These are phyloP conservation scores for Tagetes patula DNA, from an alignment of 129 eudicot genomes.

Conservation along the genomic window DNA sequence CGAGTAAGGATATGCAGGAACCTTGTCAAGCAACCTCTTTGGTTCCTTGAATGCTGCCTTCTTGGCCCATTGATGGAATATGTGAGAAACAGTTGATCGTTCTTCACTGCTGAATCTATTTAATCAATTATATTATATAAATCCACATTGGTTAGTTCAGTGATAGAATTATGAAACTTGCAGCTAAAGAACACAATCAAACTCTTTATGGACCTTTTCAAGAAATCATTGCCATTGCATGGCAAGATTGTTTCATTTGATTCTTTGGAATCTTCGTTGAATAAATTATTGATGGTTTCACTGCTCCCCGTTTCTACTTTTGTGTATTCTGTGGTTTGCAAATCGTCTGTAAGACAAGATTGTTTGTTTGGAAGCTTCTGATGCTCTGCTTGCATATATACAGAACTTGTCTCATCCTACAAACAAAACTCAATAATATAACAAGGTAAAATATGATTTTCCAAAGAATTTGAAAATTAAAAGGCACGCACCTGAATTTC, in stretches of 20 bases:
- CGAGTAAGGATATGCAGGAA: conserved; percentile 18
- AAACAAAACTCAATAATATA: conserved; percentile 18
- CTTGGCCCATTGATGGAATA: conserved; percentile 94
- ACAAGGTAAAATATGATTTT: too few relatives aligned
- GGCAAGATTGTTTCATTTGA: conserved; percentile 45
- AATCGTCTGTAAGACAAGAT: conserved; percentile 26
- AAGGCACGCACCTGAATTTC: conserved; percentile 60
- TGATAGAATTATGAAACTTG: not conserved
- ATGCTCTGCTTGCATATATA: conserved; percentile 31
- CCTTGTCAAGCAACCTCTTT: conserved; percentile 91
- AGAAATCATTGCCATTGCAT: conserved; percentile 54
- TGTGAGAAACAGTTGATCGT: conserved; percentile 78
- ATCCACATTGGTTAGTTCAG: conserved; percentile 7
- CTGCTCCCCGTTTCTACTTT: conserved; percentile 27
- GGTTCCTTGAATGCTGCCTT: conserved; percentile 93
- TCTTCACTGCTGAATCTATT: conserved; percentile 74
- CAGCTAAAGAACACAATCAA: not conserved
- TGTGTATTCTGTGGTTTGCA: conserved; percentile 28
- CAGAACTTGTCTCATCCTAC: conserved; percentile 52
- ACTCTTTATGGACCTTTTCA: conserved; percentile 54
- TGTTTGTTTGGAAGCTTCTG: conserved; percentile 31
- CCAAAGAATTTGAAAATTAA: not conserved
- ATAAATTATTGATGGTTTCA: conserved; percentile 25
- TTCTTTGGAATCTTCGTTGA: conserved; percentile 45
- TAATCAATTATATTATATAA: conserved; percentile 14